phyloP scores from a whole-genome alignment of 2,329 filamentous ascomycete genomes.

The Botrytis cinerea region DNA sequence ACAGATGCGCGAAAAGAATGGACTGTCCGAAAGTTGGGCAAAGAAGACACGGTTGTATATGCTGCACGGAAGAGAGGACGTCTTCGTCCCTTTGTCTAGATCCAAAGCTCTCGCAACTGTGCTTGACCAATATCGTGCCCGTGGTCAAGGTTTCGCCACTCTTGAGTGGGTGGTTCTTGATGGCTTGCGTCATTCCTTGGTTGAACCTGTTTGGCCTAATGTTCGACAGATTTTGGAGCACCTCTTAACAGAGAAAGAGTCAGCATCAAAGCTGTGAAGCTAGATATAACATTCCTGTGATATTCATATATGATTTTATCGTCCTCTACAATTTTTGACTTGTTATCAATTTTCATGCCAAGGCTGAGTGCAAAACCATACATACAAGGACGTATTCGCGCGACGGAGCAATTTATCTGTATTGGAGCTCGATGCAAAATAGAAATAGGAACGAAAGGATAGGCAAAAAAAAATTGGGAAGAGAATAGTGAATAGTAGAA shows the following conservation, averaged over 20 bases:
- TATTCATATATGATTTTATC: neutral
- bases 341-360: neutral
- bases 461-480: neutral
- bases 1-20: conserved; percentile 23
- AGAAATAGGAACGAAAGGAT: neutral
- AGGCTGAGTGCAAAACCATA: neutral
- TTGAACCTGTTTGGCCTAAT: conserved; percentile 23
- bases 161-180: conserved; percentile 26
- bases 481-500: neutral
- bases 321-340: neutral
- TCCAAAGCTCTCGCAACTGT: conserved; percentile 10
- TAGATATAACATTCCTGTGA: neutral
- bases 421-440: neutral
- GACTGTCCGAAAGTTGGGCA: conserved; percentile 22
- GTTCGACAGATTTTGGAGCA: conserved; percentile 24
- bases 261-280: conserved; percentile 6
- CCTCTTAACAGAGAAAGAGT: neutral
- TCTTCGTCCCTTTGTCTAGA: conserved; percentile 25
- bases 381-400: neutral
- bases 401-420: neutral
- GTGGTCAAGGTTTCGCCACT: conserved; percentile 24
- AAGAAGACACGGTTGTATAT: conserved; percentile 27
- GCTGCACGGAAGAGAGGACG: conserved; percentile 25
- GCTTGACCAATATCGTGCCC: conserved; percentile 23
- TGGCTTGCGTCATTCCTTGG: conserved; percentile 19